Evolutionary conservation across 225 moss, liverwort and hornwort genomes (phyloP).

Genomic region (Antitrichia curtipendula): DNA sequence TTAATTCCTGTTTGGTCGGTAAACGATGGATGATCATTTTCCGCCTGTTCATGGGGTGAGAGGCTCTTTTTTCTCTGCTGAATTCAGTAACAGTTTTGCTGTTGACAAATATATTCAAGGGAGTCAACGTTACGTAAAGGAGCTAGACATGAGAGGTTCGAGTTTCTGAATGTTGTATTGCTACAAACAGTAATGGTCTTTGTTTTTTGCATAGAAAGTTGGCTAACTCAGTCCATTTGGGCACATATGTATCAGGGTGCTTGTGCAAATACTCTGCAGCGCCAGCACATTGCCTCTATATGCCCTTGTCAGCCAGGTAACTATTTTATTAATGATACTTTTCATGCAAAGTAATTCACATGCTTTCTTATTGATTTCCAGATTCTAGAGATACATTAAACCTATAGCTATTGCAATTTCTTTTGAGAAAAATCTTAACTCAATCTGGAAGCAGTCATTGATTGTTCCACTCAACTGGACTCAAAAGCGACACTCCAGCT

Average conservation of each 20-base stretch:
- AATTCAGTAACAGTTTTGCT: neutral
- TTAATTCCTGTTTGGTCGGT: constrained; percentile 56
- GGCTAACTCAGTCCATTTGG: neutral
- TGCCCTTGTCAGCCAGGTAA: constrained; percentile 83
- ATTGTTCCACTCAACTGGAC: neutral
- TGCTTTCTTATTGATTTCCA: neutral
- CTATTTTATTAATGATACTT: neutral
- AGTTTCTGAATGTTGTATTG: neutral
- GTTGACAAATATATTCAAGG: neutral
- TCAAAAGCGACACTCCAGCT: neutral
- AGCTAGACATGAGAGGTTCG: neutral
- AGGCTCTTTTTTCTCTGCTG: neutral
- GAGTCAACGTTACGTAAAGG: neutral
- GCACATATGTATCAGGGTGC: constrained; percentile 8
- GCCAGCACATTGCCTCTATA: constrained; percentile 64
- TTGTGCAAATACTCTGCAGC: constrained; percentile 65
- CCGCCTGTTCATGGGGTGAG: constrained; percentile 61
- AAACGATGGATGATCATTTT: constrained; percentile 33
- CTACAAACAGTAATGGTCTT: neutral
- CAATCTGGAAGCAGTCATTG: neutral
- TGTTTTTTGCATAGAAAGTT: neutral
- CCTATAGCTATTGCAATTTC: neutral
- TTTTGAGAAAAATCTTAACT: neutral
- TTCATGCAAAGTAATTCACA: neutral
- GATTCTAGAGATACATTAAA: neutral